Evolutionary conservation across 83 land plant species (phyloP), one percentile per base, ranked within the genome.

Genomic region (Isoetes engelmannii): DNA sequence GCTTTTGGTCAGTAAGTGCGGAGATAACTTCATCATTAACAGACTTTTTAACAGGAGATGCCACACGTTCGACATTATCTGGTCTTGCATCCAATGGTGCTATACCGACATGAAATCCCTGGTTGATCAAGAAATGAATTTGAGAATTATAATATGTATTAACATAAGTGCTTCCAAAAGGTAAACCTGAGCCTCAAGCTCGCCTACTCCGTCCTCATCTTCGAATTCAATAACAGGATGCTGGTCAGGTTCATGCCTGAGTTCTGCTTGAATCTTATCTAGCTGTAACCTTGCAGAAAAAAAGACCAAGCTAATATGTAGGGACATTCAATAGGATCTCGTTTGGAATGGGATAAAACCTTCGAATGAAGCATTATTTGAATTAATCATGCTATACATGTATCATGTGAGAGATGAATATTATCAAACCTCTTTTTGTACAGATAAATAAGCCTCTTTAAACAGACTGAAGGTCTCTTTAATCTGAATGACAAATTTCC

Each of bases 391-490:
- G 55, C 55, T 12, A 17, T 15, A 3, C 13, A 17, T 12, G 15
- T 51, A 51, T 51, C 55, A 1, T 51, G 15, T 51, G 19, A 15
- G 28, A 17, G 15, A 59, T 60, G n/a, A 41, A 60, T 15, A 9
- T 28, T 6, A 21, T 50, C 69, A 10, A 57, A 77, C 79, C 68
- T 77, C 69, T 19, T 65, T 63, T 60, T 43, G 75, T 5, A 77
- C 57, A 49, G 68, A 45, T 28, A 57, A 20, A 57, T 77, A 75
- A 7, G 75, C 79, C 47, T 77, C 79, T 61, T 77, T 72, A 41
- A 77, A 77, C 47, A 77, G 49, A 55, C 61, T 48, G 49, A 63
- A 77, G 12, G 66, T 51, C 67, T 77, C 79, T 48, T 71, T 77
- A 45, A 77, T 68, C 79, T 74, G 54, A 8, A 12, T 4, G 28